phyloP scores from a whole-genome alignment of 2,329 filamentous ascomycete genomes.

The Aspergillus hortae region DNA sequence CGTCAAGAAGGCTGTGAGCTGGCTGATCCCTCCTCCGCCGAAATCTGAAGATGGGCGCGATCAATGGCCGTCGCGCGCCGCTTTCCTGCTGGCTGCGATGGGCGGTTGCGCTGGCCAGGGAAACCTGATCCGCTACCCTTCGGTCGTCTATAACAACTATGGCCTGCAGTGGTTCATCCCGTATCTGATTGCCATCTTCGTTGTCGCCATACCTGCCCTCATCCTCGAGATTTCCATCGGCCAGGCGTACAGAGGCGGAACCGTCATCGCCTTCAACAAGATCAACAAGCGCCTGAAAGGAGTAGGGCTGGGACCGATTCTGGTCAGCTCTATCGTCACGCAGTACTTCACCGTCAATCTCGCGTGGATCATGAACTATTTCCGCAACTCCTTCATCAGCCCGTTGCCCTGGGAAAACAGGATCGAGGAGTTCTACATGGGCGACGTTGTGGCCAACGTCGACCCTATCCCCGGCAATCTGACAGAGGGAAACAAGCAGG shows the following conservation, averaged over 20 bases:
- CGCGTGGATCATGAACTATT: constrained; percentile 59
- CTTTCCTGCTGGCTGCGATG: constrained; percentile 58
- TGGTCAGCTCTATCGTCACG: constrained; percentile 54
- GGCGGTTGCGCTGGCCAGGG: constrained; percentile 58
- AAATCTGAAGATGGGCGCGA: constrained; percentile 45
- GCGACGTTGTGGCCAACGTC: constrained; percentile 49
- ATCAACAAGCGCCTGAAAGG: constrained; percentile 53
- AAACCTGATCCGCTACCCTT: constrained; percentile 57
- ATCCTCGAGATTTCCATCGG: constrained; percentile 53
- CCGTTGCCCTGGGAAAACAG: constrained; percentile 53
- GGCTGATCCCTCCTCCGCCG: constrained; percentile 30
- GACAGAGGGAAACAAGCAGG: constrained; percentile 35
- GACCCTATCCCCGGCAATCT: constrained; percentile 41
- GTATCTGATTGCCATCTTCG: constrained; percentile 53
- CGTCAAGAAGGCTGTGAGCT: constrained; percentile 21
- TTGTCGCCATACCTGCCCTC: constrained; percentile 55
- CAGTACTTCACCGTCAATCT: constrained; percentile 57
- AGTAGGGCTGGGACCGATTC: constrained; percentile 50
- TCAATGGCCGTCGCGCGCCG: constrained; percentile 54
- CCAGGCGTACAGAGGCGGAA: constrained; percentile 55
- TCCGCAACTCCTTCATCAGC: constrained; percentile 53
- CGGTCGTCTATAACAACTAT: constrained; percentile 58
- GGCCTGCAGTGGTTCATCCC: constrained; percentile 61
- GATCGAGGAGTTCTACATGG: constrained; percentile 52
- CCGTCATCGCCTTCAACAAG: constrained; percentile 54